These are phyloP conservation scores for Schrenkiella parvula DNA, from an alignment of 345 rosid genomes.

Conservation along the genomic window DNA sequence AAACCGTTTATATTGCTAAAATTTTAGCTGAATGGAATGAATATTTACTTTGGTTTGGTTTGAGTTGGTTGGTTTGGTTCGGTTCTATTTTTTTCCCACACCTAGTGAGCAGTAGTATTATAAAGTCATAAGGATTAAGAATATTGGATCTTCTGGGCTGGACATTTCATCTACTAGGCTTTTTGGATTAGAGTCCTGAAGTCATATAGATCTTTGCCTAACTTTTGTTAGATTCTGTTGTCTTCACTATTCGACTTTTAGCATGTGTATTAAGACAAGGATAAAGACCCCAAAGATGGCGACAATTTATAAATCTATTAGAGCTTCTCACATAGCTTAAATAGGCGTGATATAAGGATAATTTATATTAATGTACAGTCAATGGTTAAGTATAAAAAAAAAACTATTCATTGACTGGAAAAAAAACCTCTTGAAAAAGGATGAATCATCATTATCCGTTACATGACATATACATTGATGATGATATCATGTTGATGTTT, in stretches of 20 bases:
- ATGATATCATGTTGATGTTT: not conserved
- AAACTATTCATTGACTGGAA: not conserved
- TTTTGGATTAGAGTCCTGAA: not conserved
- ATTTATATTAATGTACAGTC: not conserved
- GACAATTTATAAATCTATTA: not conserved
- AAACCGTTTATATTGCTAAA: too few relatives aligned
- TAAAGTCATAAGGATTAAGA: conserved; percentile 4
- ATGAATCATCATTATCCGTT: not conserved
- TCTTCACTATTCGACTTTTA: conserved; percentile 8
- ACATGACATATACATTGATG: conserved; percentile 10
- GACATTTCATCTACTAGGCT: conserved; percentile 15
- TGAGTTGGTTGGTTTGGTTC: too few relatives aligned
- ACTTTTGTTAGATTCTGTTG: conserved; percentile 22
- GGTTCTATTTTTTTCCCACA: too few relatives aligned
- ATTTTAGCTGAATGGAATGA: too few relatives aligned
- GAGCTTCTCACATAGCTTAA: not conserved
- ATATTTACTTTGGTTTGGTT: too few relatives aligned
- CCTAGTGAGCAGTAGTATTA: not conserved
- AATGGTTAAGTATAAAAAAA: conserved; percentile 1
- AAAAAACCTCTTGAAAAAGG: not conserved
- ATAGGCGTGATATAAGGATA: not conserved
- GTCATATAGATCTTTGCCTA: conserved; percentile 11
- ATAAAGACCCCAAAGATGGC: not conserved
- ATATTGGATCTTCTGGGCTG: conserved; percentile 8
- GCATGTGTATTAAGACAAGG: conserved; percentile 1